These are phyloP conservation scores for Pontederia crassipes DNA, from an alignment of 176 grass and related monocot species.

Conservation along the genomic window DNA sequence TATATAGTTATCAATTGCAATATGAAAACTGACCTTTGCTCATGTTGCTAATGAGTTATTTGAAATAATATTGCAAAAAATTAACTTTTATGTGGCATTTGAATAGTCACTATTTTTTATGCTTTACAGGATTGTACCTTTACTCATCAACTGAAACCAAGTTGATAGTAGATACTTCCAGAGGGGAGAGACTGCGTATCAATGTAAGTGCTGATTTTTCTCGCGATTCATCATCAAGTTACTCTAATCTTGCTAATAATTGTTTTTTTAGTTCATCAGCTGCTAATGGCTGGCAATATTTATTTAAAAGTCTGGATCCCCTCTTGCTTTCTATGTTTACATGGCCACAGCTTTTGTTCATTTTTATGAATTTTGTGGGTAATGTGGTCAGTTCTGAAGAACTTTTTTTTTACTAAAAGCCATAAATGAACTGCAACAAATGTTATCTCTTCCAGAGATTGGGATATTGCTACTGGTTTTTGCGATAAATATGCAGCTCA, in stretches of 20 bases:
- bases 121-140: slow-evolving; percentile 75
- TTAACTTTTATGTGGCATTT: neutral
- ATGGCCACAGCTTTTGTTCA: too few species aligned
- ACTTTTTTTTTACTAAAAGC: too few species aligned
- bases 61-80: slow-evolving; percentile 2
- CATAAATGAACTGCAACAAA: too few species aligned
- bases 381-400: too few species aligned
- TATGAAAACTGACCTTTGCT: neutral
- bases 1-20: too few species aligned
- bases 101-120: slow-evolving; percentile 14
- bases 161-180: slow-evolving; percentile 92
- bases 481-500: too few species aligned
- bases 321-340: too few species aligned
- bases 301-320: too few species aligned
- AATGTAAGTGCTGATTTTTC: slow-evolving; percentile 47
- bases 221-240: neutral
- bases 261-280: neutral
- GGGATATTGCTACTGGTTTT: too few species aligned
- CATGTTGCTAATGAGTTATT: neutral
- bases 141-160: slow-evolving; percentile 86
- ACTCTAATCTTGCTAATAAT: neutral
- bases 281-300: too few species aligned
- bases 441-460: too few species aligned
- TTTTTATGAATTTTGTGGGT: too few species aligned
- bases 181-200: slow-evolving; percentile 88